These are phyloP conservation scores for Didymella glomerata DNA, from an alignment of 2,329 filamentous ascomycete genomes.

Conservation along the genomic window DNA sequence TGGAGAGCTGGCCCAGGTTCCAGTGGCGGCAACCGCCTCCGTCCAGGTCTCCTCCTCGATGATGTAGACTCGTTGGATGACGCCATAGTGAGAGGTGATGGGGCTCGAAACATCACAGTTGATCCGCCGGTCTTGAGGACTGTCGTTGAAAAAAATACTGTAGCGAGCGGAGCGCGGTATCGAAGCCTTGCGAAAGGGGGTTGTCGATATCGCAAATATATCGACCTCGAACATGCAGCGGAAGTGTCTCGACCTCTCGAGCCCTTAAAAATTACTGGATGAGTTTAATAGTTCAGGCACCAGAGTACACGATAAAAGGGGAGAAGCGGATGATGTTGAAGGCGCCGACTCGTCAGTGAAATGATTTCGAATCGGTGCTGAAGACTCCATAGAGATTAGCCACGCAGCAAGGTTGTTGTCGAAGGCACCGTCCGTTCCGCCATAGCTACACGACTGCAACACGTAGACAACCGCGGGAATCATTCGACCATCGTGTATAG, in stretches of 20 bases:
- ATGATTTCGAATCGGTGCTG: conserved; percentile 9
- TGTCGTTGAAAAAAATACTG: no score
- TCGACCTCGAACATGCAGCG: background rate
- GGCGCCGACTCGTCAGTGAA: background rate
- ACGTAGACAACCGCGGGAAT: conserved; percentile 10
- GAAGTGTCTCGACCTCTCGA: conserved; percentile 1
- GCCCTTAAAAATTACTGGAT: background rate
- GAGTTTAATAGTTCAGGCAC: background rate
- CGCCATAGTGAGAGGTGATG: conserved; percentile 25
- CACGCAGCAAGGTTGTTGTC: conserved; percentile 6
- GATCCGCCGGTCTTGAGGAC: background rate
- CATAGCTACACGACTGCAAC: conserved; percentile 12
- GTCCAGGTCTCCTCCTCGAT: conserved; percentile 38
- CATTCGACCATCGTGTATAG: background rate
- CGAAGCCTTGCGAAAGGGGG: background rate
- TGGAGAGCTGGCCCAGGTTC: conserved; percentile 44
- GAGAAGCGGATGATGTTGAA: conserved; percentile 1
- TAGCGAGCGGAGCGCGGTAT: background rate
- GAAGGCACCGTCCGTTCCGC: conserved; percentile 9
- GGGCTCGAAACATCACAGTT: background rate
- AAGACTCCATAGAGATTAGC: conserved; percentile 13
- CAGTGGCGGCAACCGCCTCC: conserved; percentile 45
- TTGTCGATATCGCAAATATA: background rate
- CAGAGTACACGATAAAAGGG: background rate
- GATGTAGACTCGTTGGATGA: conserved; percentile 33